phyloP scores from a whole-genome alignment of 2,329 filamentous ascomycete species.

The Pezicula neosporulosa region DNA sequence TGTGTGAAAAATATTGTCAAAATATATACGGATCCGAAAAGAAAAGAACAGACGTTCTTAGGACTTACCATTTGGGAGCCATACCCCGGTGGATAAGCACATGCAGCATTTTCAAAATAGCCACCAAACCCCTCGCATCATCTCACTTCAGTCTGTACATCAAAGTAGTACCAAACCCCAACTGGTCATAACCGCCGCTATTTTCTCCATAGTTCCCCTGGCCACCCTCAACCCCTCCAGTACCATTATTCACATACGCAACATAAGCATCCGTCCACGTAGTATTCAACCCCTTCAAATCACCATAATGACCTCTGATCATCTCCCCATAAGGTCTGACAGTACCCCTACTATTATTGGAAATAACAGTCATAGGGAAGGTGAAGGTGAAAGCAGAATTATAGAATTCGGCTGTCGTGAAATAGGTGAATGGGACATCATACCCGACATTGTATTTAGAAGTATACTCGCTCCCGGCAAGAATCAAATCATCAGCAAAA shows the following conservation, averaged over 20 bases:
- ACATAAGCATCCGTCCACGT: slow-evolving; percentile 6
- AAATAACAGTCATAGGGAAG: not conserved
- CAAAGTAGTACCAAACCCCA: slow-evolving; percentile 6
- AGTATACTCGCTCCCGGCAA: slow-evolving; percentile 33
- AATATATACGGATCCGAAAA: too few relatives aligned
- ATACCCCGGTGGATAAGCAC: too few relatives aligned
- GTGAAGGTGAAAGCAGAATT: not conserved
- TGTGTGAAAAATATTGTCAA: too few relatives aligned
- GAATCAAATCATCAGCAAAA: slow-evolving; percentile 28
- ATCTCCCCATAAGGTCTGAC: slow-evolving; percentile 36
- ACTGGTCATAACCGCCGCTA: slow-evolving; percentile 5
- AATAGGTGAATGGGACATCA: slow-evolving; percentile 34
- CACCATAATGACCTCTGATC: slow-evolving; percentile 35
- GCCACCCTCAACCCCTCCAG: slow-evolving; percentile 8
- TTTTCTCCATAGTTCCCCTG: slow-evolving; percentile 7
- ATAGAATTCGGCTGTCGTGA: not conserved
- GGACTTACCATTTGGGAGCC: too few relatives aligned
- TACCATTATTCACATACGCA: slow-evolving; percentile 1
- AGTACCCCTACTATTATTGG: slow-evolving; percentile 23
- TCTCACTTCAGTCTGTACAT: slow-evolving; percentile 3
- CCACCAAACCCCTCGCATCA: too few relatives aligned
- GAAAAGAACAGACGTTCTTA: too few relatives aligned
- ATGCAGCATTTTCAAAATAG: too few relatives aligned
- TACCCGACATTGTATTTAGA: slow-evolving; percentile 39
- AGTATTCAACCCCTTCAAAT: slow-evolving; percentile 27